phyloP scores from a whole-genome alignment of 768 basidiomycete genomes.

The Lactifluus subvellereus region DNA sequence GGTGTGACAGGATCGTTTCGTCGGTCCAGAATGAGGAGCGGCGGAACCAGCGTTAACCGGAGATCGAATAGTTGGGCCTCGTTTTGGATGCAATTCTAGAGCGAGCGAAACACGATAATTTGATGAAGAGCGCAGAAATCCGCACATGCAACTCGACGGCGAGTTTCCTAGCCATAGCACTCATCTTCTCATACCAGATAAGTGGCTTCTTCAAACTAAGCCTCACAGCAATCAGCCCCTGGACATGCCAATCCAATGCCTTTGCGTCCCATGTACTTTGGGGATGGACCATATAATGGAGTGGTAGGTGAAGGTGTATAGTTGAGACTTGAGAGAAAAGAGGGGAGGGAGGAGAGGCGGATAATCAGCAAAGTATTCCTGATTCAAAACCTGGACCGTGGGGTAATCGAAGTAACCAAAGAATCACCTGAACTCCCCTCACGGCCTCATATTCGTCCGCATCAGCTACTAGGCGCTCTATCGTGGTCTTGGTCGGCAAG shows the following conservation, averaged over 20 bases:
- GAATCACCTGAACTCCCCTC: conserved; percentile 84
- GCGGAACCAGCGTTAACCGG: conserved; percentile 79
- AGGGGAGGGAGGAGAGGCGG: conserved; percentile 79
- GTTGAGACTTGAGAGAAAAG: conserved; percentile 83
- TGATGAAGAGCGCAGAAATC: conserved; percentile 2
- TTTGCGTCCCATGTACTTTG: conserved; percentile 69
- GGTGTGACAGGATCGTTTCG: conserved; percentile 98
- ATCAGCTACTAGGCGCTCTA: conserved; percentile 91
- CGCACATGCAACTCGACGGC: conserved; percentile 79
- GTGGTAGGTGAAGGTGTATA: conserved; percentile 55
- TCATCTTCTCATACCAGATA: conserved; percentile 92
- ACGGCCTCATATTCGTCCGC: conserved; percentile 97
- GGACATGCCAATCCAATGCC: conserved; percentile 70
- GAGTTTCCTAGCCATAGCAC: conserved; percentile 84
- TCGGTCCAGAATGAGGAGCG: conserved; percentile 89
- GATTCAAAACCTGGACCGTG: conserved; percentile 19
- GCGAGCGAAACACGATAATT: conserved; percentile 11
- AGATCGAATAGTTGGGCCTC: conserved; percentile 90
- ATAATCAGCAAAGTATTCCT: conserved; percentile 99
- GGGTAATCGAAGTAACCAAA: background rate
- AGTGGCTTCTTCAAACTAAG: conserved; percentile 93
- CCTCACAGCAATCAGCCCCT: conserved; percentile 78
- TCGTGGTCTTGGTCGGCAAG: conserved; percentile 62
- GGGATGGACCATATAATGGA: conserved; percentile 67
- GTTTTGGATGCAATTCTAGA: conserved; percentile 72